Evolutionary conservation across 2,329 filamentous ascomycete genomes (phyloP), one percentile per base, ranked within the genome.

Genomic region (Trichoderma sp.): DNA sequence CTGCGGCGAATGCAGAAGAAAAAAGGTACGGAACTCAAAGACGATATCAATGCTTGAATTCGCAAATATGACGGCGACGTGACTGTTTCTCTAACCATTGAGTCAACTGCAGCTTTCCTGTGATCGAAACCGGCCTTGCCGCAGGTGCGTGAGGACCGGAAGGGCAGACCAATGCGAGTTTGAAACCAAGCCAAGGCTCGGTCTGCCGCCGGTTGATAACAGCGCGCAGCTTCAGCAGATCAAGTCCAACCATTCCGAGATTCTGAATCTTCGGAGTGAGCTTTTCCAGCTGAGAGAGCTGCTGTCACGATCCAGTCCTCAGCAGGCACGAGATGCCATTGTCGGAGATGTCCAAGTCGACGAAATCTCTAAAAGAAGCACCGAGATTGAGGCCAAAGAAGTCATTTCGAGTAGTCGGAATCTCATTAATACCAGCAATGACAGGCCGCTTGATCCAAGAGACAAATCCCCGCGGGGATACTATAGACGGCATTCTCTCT

Each of bases 81-180:
- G 53, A 21, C 1, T 49, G 24, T 11, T 57, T 19, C 27, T 57
- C 53, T 65, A 56, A 65, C 24, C 19, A 57, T 7, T 4, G 21
- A 5, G 13, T 43, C 24, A 24, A 49, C 3, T 2, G 2, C 33
- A 66, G 63, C 63, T 66, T 43, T 66, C 63, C 5, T 66, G 63
- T 35, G 63, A 66, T 24, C 53, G 63, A 58, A 43, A 49, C 40
- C 63, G 53, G 14, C 63, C 63, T 1, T 66, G 63, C 37, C 53
- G 63, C 37, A 56, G 63, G 10, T 66, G 63, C 53, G 21, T 58
- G 3, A 66, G 63, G n/a, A 66, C 63, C 6, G 63, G 63, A 47
- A 56, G 63, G 24, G 52, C 63, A 49, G 63, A 66, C 37, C 52
- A 66, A 40, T 66, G 63, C 63, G 63, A 66, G 27, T 66, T 66